These are phyloP conservation scores for Pseudogymnoascus sp. DNA, from an alignment of 2,329 filamentous ascomycete genomes.

Conservation along the genomic window DNA sequence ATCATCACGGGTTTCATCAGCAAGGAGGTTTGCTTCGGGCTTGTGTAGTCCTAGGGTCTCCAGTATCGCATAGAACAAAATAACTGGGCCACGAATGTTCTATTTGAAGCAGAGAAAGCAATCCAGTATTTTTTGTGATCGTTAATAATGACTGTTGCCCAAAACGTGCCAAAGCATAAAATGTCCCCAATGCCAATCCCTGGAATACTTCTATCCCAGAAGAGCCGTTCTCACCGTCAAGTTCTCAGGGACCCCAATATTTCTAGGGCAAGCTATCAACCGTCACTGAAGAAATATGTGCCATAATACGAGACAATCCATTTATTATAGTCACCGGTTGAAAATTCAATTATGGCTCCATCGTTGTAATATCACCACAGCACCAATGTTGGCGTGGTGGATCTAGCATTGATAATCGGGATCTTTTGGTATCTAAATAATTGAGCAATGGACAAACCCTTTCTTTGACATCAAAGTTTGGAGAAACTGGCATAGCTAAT, in stretches of 20 bases:
- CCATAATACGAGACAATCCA: neutral
- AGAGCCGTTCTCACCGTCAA: too few species aligned
- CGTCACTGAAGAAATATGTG: neutral
- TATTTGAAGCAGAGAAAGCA: neutral
- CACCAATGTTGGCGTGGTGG: neutral
- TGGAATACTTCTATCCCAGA: neutral
- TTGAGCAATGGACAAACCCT: neutral
- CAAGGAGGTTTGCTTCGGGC: neutral
- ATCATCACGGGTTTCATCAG: neutral
- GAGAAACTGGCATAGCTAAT: neutral
- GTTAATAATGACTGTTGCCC: neutral
- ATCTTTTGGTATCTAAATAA: neutral
- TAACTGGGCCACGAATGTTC: neutral
- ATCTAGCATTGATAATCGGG: neutral
- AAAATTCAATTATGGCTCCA: neutral
- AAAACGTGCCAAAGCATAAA: neutral
- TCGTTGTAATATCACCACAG: neutral
- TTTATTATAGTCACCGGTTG: neutral
- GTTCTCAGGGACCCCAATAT: neutral
- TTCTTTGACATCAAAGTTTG: neutral
- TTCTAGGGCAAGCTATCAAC: neutral
- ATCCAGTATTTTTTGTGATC: neutral
- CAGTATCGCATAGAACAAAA: neutral
- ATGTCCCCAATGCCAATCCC: neutral
- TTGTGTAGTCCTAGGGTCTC: neutral